These are phyloP conservation scores for Aspergillus bridgeri DNA, from an alignment of 495 filamentous ascomycete genomes.

Conservation along the genomic window DNA sequence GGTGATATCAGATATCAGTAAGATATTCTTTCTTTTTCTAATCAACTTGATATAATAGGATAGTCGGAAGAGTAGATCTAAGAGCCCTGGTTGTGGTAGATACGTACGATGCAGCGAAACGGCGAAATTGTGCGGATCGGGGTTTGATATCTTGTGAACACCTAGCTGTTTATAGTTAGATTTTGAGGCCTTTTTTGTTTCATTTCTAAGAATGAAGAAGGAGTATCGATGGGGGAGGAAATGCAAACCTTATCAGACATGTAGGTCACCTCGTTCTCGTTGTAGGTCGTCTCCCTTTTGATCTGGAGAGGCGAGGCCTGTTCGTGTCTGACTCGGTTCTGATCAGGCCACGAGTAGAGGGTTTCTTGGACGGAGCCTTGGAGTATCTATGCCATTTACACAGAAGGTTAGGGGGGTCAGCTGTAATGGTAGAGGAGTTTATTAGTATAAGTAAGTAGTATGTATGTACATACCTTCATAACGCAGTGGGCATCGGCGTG, in stretches of 20 bases:
- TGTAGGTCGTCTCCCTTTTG: conserved; percentile 45
- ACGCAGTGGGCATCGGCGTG: conserved; percentile 80
- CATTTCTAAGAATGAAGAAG: not conserved
- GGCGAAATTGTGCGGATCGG: conserved; percentile 64
- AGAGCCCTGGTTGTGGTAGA: too few species aligned
- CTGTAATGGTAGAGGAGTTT: too few species aligned
- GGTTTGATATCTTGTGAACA: conserved; percentile 78
- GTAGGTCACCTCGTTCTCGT: conserved; percentile 69
- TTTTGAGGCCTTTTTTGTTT: not conserved
- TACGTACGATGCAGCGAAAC: conserved; percentile 79
- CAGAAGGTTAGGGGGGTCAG: too few species aligned
- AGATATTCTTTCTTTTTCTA: too few species aligned
- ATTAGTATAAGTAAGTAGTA: not conserved
- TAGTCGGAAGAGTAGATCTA: too few species aligned
- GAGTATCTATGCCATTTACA: conserved; percentile 50
- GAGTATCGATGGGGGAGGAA: too few species aligned
- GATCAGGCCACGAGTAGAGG: conserved; percentile 70
- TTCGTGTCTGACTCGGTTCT: conserved; percentile 39
- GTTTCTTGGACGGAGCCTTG: conserved; percentile 76
- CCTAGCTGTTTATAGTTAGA: conserved; percentile 54
- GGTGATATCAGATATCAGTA: too few species aligned
- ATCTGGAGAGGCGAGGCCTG: conserved; percentile 46
- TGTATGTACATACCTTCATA: conserved; percentile 49
- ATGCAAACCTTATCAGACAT: conserved; percentile 67
- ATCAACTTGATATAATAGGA: too few species aligned